These are phyloP conservation scores for Begonia loranthoides DNA, from an alignment of 306 rosid genomes.

Conservation along the genomic window DNA sequence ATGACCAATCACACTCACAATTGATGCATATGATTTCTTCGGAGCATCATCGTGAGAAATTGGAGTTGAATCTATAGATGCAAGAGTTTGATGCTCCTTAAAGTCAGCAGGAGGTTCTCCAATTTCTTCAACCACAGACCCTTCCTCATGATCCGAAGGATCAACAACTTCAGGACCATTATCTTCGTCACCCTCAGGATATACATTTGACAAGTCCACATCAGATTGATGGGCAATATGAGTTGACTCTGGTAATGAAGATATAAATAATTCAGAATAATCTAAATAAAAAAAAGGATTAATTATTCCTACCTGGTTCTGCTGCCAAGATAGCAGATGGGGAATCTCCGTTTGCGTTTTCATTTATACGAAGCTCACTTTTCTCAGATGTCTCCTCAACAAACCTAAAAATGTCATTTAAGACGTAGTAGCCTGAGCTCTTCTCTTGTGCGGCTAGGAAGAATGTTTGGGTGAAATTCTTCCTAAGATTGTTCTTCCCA, in stretches of 20 bases:
- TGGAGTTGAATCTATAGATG: slow-evolving; percentile 35
- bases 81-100: slow-evolving; percentile 27
- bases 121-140: slow-evolving; percentile 51
- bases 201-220: slow-evolving; percentile 31
- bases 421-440: slow-evolving; percentile 51
- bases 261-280: slow-evolving; percentile 46
- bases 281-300: slow-evolving; percentile 2
- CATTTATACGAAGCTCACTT: neutral
- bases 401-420: slow-evolving; percentile 87
- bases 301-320: slow-evolving; percentile 46
- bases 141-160: slow-evolving; percentile 55
- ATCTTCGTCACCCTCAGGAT: slow-evolving; percentile 39
- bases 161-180: slow-evolving; percentile 59
- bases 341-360: slow-evolving; percentile 5
- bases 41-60: slow-evolving; percentile 60
- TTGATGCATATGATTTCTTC: slow-evolving; percentile 72
- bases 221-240: slow-evolving; percentile 36
- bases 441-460: slow-evolving; percentile 97
- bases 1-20: slow-evolving; percentile 43
- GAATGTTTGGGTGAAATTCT: slow-evolving; percentile 80
- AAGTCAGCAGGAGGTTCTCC: slow-evolving; percentile 26
- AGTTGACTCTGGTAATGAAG: slow-evolving; percentile 36
- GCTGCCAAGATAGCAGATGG: slow-evolving; percentile 21
- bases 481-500: slow-evolving; percentile 68
- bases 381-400: slow-evolving; percentile 46